Base-by-base conservation (phyloP, 2,329 filamentous ascomycete genomes). In the Diaporthe aspalathi region DNA sequence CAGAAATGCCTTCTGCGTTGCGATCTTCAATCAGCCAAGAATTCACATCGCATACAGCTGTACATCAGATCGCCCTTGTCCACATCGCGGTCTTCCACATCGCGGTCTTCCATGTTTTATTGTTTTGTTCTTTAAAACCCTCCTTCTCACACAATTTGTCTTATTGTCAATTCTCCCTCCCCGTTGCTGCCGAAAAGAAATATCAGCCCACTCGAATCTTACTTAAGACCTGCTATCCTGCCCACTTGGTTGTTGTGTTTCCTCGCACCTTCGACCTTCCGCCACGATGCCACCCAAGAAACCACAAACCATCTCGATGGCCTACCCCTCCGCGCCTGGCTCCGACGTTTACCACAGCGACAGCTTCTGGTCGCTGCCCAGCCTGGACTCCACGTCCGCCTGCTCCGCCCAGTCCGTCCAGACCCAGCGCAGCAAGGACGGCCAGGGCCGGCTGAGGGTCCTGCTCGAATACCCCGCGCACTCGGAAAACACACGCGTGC, bases 321-420 rank as follows among this genome's bases (percentile, higher is more conserved):
- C 63, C 24, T 67, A 71, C 47, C 69, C 62, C n/a, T 68, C 53
- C 47, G 53, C n/a, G 3, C 22, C 52, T 35, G 69, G 69, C 52
- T 50, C 69, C 11, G 62, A 67, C 32, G 32, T 70, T 14, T 12
- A 60, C 24, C 62, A 45, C 43, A 57, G 69, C 62, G 53, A 53
- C 17, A 54, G 62, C 27, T 70, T 67, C 53, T 67, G 62, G 69
- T 67, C 62, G n/a, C 50, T 56, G 3, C 68, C 70, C 29, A 71
- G 63, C n/a, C 20, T 62, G 24, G 16, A 14, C 38, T 71, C 54
- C 6, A 62, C 47, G 2, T n/a, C 68, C 9, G 60, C 68, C 35
- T 49, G 38, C 49, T 35, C 68, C 12, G 49, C 24, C 3, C 68
- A 68, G n/a, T 62, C 52, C 12, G 50, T 63, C 63, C 40, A 52